These are phyloP conservation scores for Dactylellina parvicollis DNA, from an alignment of 2,329 filamentous ascomycete genomes.

Conservation along the genomic window DNA sequence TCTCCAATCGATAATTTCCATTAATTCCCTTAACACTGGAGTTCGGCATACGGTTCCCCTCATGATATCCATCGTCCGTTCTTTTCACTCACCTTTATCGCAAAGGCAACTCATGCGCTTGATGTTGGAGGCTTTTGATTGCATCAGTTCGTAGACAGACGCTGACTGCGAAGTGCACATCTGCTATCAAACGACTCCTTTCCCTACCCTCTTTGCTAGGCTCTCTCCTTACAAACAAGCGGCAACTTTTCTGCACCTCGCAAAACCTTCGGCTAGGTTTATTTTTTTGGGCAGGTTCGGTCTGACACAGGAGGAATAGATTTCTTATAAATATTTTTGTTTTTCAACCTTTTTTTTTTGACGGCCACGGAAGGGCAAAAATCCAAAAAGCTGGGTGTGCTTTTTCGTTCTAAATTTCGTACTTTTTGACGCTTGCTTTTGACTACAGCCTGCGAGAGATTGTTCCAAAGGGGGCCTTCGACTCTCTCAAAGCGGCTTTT, in stretches of 20 bases:
- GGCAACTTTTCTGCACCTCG: neutral
- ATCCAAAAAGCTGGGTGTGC: slow-evolving; percentile 19
- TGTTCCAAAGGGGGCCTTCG: neutral
- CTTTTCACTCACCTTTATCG: slow-evolving; percentile 11
- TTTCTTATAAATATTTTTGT: slow-evolving; percentile 15
- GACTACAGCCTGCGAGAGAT: neutral
- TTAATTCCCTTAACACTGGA: slow-evolving; percentile 20
- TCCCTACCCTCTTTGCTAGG: neutral
- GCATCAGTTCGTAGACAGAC: too few relatives aligned
- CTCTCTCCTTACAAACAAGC: slow-evolving; percentile 1
- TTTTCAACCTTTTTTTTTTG: slow-evolving; percentile 1
- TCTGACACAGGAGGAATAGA: slow-evolving; percentile 19
- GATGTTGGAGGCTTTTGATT: too few relatives aligned
- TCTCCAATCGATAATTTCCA: slow-evolving; percentile 3
- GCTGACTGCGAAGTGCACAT: too few relatives aligned
- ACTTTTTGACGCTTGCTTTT: neutral
- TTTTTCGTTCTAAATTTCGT: neutral
- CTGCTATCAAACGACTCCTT: neutral
- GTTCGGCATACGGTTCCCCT: slow-evolving; percentile 48
- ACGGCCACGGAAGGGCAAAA: slow-evolving; percentile 8
- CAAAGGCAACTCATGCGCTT: too few relatives aligned
- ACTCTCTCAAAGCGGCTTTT: slow-evolving; percentile 12
- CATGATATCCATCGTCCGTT: slow-evolving; percentile 51
- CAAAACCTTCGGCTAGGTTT: slow-evolving; percentile 5
- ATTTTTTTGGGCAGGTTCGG: slow-evolving; percentile 5